These are phyloP conservation scores for Asterionellopsis glacialis DNA, from an alignment of 108 stramenopile genomes.

Conservation along the genomic window DNA sequence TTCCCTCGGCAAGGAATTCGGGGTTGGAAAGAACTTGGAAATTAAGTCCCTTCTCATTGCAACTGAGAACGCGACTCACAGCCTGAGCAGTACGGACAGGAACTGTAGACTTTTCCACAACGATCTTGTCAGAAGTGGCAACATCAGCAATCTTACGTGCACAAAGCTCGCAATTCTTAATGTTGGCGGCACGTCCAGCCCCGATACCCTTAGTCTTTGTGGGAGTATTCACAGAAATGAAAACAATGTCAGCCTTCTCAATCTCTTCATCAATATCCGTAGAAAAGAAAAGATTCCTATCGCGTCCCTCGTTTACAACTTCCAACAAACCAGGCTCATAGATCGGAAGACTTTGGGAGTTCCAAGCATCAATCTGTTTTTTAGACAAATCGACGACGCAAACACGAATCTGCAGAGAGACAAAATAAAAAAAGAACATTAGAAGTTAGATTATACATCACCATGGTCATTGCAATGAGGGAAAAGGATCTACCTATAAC, in stretches of 20 bases:
- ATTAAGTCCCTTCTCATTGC: conserved; percentile 90
- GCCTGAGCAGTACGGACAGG: conserved; percentile 98
- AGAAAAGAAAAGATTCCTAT: conserved; percentile 95
- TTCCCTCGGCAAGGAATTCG: conserved; percentile 99
- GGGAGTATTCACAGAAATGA: conserved; percentile 99
- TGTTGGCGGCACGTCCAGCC: conserved; percentile 98
- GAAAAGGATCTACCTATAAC: no score
- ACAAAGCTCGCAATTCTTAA: conserved; percentile 99
- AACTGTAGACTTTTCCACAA: conserved; percentile 99
- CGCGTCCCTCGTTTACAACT: conserved; percentile 75
- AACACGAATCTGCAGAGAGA: conserved; percentile 86
- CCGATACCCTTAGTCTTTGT: conserved; percentile 98
- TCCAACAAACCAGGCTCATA: conserved; percentile 98
- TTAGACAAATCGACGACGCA: conserved; percentile 94
- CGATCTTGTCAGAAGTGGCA: conserved; percentile 87
- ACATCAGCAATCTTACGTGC: conserved; percentile 98
- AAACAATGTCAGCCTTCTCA: conserved; percentile 91
- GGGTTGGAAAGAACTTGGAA: conserved; percentile 97
- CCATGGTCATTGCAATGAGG: no score
- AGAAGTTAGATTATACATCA: no score
- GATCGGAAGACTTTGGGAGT: conserved; percentile 92
- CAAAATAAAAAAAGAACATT: no score
- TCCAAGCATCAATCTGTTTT: conserved; percentile 96
- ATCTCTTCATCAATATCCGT: conserved; percentile 95
- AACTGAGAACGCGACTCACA: conserved; percentile 88